Evolutionary conservation across 78 protist species (phyloP).

Genomic region (Abeoforma whisleri): DNA sequence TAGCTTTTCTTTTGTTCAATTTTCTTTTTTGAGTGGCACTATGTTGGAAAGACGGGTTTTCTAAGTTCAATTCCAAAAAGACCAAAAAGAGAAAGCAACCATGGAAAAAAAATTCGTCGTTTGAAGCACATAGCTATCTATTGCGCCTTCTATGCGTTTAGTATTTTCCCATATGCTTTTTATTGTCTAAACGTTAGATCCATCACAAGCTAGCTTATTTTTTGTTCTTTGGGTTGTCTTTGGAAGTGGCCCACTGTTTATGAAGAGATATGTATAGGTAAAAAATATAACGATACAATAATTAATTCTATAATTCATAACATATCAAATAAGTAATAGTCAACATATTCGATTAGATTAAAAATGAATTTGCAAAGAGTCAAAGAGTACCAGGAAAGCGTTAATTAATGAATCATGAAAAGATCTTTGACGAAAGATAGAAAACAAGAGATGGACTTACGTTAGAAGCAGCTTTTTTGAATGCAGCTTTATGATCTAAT

Average conservation of each 20-base stretch:
- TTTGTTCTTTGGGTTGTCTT: conserved; percentile 6
- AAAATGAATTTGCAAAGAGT: neutral
- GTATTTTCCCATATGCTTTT: too few relatives aligned
- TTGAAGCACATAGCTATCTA: too few relatives aligned
- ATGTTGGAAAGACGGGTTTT: too few relatives aligned
- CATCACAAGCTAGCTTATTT: too few relatives aligned
- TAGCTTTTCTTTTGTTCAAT: too few relatives aligned
- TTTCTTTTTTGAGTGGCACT: too few relatives aligned
- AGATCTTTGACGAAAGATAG: neutral
- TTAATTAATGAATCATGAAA: neutral
- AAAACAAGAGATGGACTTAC: neutral
- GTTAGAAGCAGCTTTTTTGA: neutral
- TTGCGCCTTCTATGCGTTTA: too few relatives aligned
- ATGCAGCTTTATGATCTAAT: conserved; percentile 1
- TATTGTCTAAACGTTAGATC: too few relatives aligned
- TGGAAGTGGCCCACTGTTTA: conserved; percentile 9
- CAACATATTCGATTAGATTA: neutral
- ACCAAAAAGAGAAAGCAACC: too few relatives aligned
- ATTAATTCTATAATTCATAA: neutral
- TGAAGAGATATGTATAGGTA: neutral
- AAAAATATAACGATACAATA: neutral
- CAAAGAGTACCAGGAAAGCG: neutral
- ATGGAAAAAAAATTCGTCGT: too few relatives aligned
- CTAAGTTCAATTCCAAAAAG: too few relatives aligned
- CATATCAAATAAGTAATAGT: neutral